Conservation (phyloP, 176 grass and related monocot genomes). For the Oryza glumipatula region DNA sequence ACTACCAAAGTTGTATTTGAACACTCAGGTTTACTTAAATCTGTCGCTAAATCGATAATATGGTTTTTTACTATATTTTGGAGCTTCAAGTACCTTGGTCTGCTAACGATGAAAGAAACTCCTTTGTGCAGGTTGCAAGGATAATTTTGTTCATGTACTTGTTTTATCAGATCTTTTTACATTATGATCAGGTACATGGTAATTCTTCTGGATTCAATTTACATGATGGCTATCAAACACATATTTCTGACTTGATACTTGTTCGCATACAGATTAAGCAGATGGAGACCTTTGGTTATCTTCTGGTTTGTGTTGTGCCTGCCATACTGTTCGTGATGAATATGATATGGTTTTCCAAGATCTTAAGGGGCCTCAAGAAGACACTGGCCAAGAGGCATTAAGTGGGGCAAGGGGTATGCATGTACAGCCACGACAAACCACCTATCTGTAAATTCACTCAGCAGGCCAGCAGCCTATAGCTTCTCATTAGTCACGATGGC, state of each 20-base stretch:
- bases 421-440: not conserved
- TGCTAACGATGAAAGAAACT: slow-evolving; percentile 34
- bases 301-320: slow-evolving; percentile 65
- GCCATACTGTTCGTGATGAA: slow-evolving; percentile 77
- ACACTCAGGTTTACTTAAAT: not conserved
- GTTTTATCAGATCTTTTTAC: slow-evolving; percentile 80
- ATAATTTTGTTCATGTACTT: slow-evolving; percentile 89
- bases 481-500: slow-evolving; percentile 28
- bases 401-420: slow-evolving; percentile 13
- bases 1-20: slow-evolving; percentile 3
- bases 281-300: slow-evolving; percentile 74
- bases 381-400: slow-evolving; percentile 84
- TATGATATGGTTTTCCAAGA: slow-evolving; percentile 92
- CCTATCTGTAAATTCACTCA: slow-evolving; percentile 34
- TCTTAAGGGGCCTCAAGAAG: slow-evolving; percentile 83
- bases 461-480: slow-evolving; percentile 14
- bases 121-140: slow-evolving; percentile 70
- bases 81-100: not conserved
- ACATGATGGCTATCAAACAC: not conserved
- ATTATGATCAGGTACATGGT: slow-evolving; percentile 75
- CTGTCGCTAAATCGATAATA: not conserved
- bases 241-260: slow-evolving; percentile 29
- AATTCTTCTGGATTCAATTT: slow-evolving; percentile 9
- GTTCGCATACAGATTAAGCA: slow-evolving; percentile 58
- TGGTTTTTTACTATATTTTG: not conserved